Evolutionary conservation across 768 basidiomycete genomes (phyloP).

Genomic region (Fistulinella prunicolor): DNA sequence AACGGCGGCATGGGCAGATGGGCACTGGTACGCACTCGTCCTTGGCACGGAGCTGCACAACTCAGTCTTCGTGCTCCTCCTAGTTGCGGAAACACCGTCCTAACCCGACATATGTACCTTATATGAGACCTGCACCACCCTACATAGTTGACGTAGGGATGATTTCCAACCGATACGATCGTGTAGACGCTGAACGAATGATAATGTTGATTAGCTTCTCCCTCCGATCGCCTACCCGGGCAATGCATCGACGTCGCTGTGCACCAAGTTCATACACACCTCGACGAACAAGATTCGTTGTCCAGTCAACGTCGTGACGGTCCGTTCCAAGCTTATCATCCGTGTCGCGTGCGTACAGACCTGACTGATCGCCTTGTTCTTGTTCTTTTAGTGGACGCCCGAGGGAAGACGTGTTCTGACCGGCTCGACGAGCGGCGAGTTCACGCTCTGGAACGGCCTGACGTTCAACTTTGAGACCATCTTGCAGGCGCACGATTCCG

Average conservation of each 20-base stretch:
- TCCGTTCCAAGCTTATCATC: constrained; percentile 40
- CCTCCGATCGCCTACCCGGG: constrained; percentile 90
- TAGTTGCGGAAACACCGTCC: constrained; percentile 78
- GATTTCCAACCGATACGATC: constrained; percentile 11
- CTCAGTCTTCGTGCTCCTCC: background rate
- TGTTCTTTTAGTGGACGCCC: constrained; percentile 80
- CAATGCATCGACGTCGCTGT: constrained; percentile 90
- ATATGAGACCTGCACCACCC: constrained; percentile 80
- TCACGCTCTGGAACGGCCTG: constrained; percentile 97
- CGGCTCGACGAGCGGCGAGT: constrained; percentile 95
- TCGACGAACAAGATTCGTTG: constrained; percentile 98
- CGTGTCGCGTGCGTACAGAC: background rate
- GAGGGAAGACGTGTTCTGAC: constrained; percentile 92
- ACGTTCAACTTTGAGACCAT: constrained; percentile 99
- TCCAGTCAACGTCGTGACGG: constrained; percentile 93
- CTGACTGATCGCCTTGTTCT: background rate
- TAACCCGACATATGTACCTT: constrained; percentile 70
- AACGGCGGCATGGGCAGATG: constrained; percentile 86
- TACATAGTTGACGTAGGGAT: constrained; percentile 82
- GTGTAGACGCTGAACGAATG: constrained; percentile 26
- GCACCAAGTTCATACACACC: constrained; percentile 96
- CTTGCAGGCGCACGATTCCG: constrained; percentile 96
- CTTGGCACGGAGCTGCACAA: background rate
- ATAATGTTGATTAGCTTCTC: constrained; percentile 60
- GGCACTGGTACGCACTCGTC: constrained; percentile 60